A percentile compares a stretch with the other conserved stretches of the same genome.
phyloP scores from a whole-genome alignment of 805 yeast genomes.

The Ogataea pilisensis region DNA sequence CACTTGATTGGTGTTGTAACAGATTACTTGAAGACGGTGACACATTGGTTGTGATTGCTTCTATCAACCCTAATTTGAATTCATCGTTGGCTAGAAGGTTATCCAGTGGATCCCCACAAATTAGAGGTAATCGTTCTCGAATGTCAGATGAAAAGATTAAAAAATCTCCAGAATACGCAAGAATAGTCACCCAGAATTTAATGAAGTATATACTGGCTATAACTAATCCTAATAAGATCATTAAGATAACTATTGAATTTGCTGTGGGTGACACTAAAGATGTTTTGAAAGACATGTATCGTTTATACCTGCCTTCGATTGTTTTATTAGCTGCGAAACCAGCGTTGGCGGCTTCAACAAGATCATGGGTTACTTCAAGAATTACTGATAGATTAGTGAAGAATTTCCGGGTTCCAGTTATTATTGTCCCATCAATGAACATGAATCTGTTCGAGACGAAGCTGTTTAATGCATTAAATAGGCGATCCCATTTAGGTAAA shows the following conservation, averaged over 20 bases:
- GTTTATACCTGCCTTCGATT: conserved; percentile 57
- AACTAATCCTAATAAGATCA: conserved; percentile 40
- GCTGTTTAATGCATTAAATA: conserved; percentile 34
- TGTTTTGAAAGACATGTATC: conserved; percentile 55
- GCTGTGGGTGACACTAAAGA: conserved; percentile 55
- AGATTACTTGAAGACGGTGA: conserved; percentile 61
- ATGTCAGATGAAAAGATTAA: conserved; percentile 34
- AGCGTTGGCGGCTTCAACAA: conserved; percentile 43
- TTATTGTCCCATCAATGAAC: conserved; percentile 59
- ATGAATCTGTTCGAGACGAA: conserved; percentile 48
- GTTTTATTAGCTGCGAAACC: conserved; percentile 56
- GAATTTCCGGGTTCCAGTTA: conserved; percentile 61
- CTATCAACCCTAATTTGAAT: conserved; percentile 34
- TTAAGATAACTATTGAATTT: conserved; percentile 56
- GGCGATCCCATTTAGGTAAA: conserved; percentile 17
- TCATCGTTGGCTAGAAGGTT: conserved; percentile 22
- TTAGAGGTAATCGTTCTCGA: conserved; percentile 4
- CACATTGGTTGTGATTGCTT: conserved; percentile 56
- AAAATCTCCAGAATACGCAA: conserved; percentile 44
- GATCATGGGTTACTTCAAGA: conserved; percentile 59
- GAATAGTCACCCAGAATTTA: conserved; percentile 42
- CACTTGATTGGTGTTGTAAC: conserved; percentile 64
- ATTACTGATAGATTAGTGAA: conserved; percentile 62
- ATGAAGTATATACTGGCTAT: conserved; percentile 50
- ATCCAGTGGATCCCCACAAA: conserved; percentile 11